Evolutionary conservation across 1,284 basidiomycete species (phyloP).

Genomic region (Sporisorium scitamineum): DNA sequence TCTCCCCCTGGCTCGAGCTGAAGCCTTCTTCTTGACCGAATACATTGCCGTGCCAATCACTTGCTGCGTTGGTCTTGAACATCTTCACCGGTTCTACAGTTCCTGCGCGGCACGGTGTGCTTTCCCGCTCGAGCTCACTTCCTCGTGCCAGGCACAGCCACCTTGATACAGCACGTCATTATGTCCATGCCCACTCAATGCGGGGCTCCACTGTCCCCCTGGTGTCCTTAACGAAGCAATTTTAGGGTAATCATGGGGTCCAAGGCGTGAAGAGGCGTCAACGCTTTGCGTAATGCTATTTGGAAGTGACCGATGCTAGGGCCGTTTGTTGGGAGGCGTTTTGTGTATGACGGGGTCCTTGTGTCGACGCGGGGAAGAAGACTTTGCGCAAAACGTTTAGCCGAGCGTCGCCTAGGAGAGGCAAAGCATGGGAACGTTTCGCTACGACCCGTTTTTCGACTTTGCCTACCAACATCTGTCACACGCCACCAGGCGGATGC

Average conservation of each 20-base stretch:
- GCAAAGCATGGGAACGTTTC: conserved; percentile 1
- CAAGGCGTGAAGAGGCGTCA: not conserved
- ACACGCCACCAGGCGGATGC: no score
- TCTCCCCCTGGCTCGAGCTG: not conserved
- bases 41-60: not conserved
- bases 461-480: conserved; percentile 1
- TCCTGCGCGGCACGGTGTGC: no score
- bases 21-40: not conserved
- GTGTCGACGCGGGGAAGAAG: not conserved
- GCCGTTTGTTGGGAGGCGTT: not conserved
- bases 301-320: no score
- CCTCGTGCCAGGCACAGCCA: not conserved
- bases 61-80: no score
- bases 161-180: not conserved
- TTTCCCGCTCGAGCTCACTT: not conserved
- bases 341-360: no score
- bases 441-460: not conserved
- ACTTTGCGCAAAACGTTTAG: not conserved
- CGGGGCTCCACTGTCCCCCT: not conserved
- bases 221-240: not conserved
- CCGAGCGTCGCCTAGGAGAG: not conserved
- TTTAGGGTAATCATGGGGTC: no score
- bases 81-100: no score
- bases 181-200: not conserved
- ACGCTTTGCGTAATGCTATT: no score